Base-by-base conservation (phyloP, 257 asterid genomes). In the Solanum corneliomulleri region DNA sequence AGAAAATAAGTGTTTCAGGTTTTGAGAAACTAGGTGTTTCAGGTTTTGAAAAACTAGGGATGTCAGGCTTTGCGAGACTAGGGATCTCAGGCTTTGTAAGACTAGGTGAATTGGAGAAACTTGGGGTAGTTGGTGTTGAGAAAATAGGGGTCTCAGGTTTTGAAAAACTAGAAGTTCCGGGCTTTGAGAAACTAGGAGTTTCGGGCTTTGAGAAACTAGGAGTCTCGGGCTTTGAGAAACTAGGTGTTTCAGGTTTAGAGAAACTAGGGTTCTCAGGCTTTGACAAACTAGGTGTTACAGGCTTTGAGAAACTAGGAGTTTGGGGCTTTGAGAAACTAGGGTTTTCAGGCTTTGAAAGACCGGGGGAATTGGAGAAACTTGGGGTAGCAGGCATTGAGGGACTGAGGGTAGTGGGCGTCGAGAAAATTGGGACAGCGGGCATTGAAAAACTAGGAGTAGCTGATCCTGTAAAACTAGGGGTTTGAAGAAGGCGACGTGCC, bases 401-500 rank as follows among this genome's bases (percentile, higher is more conserved):
- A n/a, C 33, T 64, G 0, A 4, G 31, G 16, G 16, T 64, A 25
- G 27, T 9, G 6, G 33, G 0, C 16, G 13, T 64, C 25, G 31
- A 23, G 16, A 62, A 62, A 62, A 31, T 62, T 9, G 70, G 33
- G 8, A 5, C 27, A 4, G 0, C 7, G 33, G 9, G 6, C 33
- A 6, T 62, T 23, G 70, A 62, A 11, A 62, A 64, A 64, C 33
- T 64, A 11, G 33, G 9, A 4, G 33, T n/a, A 10, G 6, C 18
- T 1, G 76, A 89, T n/a, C 20, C 14, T 64, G 71, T n/a, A 15
- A 64, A n/a, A 64, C 33, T 64, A n/a, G 71, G 33, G 33, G 37
- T 15, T 47, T 91, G 90, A 1, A 88, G 69, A 72, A 91, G 85
- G 35, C 2, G 89, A 7, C 88, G 92, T 10, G 86, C 91, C 52